Base-by-base conservation (phyloP, 1,284 basidiomycete species). In the Boletellus deceptivus region DNA sequence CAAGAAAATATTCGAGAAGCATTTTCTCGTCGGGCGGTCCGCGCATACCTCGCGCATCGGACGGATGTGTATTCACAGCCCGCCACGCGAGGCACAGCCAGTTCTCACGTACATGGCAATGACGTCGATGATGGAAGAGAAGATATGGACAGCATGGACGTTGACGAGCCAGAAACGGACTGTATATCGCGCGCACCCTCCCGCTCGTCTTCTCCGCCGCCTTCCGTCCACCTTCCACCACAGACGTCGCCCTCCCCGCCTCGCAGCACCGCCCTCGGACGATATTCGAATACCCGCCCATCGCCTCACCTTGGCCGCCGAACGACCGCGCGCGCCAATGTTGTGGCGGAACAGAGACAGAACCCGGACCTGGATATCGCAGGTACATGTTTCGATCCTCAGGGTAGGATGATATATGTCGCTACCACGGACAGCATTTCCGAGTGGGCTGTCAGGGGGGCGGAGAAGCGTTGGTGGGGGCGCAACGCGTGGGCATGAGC, bases 321-420 rank as follows among this genome's bases (percentile, higher is more conserved):
- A 34, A 55, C 54, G 35, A 49, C 41, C 38, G 9, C 53, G 7
- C 61, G 55, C 20, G 39, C 54, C 31, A 53, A 55, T 22, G 16
- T 33, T 34, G 51, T 40, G 25, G 52, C 45, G 18, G 64, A 62
- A 24, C 57, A 49, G 22, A 18, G 20, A 27, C 53, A 53, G 9
- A 55, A 63, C 25, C 43, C 73, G 14, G 81, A 85, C 58, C 63
- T 82, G 43, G 84, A 91, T 61, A 70, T 90, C 43, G 85, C 85
- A 0, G 88, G 88, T 9, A 72, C 80, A 43, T 87, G 86, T 58
- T 90, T 90, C 60, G 88, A 90, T 66, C 85, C 86, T 14, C 72
- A 65, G 25, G 88, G 88, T 4, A 73, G 76, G 56, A 75, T 72
- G 60, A 68, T 91, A 50, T 91, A 91, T 62, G 86, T 84, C 38